These are phyloP conservation scores for Plectosphaerella cucumerina DNA, from an alignment of 2,329 filamentous ascomycete genomes.

Conservation along the genomic window DNA sequence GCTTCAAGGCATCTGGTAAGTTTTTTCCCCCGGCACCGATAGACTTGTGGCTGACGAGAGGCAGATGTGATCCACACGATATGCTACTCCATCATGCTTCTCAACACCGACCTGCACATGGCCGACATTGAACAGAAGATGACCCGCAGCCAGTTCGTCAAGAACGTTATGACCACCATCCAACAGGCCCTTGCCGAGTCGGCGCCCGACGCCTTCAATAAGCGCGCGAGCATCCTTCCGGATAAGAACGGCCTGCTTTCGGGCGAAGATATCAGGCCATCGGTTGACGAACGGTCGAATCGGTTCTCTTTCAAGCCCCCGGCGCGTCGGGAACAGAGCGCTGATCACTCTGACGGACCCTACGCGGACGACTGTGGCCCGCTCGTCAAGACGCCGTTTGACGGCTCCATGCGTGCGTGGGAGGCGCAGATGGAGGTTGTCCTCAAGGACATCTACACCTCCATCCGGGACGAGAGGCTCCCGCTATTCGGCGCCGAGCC, in stretches of 20 bases:
- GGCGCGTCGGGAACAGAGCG: constrained; percentile 35
- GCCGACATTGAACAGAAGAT: constrained; percentile 96
- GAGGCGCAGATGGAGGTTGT: constrained; percentile 86
- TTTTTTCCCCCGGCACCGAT: no score
- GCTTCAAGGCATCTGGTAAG: constrained; percentile 83
- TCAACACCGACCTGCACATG: constrained; percentile 94
- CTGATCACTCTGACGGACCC: constrained; percentile 22
- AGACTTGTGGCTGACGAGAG: constrained; percentile 22
- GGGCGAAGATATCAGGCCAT: constrained; percentile 25
- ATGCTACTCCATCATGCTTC: constrained; percentile 88
- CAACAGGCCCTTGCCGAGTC: constrained; percentile 70
- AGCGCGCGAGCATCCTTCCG: constrained; percentile 52
- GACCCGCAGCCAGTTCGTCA: constrained; percentile 91
- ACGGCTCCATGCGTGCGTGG: constrained; percentile 75
- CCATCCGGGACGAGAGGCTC: constrained; percentile 81
- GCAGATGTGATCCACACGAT: constrained; percentile 93
- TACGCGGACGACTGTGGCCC: constrained; percentile 62
- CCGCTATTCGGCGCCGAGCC: constrained; percentile 73
- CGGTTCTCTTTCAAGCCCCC: constrained; percentile 48
- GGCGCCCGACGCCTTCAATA: constrained; percentile 58
- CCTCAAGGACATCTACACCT: constrained; percentile 85
- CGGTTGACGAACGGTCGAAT: constrained; percentile 35
- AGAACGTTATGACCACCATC: constrained; percentile 92
- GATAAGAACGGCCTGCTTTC: constrained; percentile 25
- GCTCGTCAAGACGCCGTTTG: constrained; percentile 72